phyloP scores from a whole-genome alignment of 2,329 filamentous ascomycete genomes.

The Fusarium xyrophilum region DNA sequence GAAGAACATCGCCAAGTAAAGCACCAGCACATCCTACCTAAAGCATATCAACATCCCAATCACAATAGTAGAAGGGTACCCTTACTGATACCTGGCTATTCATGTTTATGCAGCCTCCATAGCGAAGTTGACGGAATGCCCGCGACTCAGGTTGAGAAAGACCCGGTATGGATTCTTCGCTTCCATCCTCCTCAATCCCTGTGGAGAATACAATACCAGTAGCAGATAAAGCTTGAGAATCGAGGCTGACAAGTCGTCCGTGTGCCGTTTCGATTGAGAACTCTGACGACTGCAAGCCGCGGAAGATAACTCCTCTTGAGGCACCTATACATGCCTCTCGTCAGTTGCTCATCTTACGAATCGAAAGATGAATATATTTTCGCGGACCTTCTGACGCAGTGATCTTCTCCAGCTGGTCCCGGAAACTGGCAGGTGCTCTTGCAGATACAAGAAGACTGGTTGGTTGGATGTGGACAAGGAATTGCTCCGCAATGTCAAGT shows the following conservation, averaged over 20 bases:
- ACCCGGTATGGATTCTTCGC: slow-evolving; percentile 45
- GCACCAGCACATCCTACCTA: slow-evolving; percentile 86
- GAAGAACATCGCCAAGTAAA: slow-evolving; percentile 78
- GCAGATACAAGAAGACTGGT: slow-evolving; percentile 62
- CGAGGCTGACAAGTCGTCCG: slow-evolving; percentile 64
- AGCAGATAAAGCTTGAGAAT: slow-evolving; percentile 14
- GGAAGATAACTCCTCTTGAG: slow-evolving; percentile 53
- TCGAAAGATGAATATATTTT: background rate
- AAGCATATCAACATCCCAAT: slow-evolving; percentile 8
- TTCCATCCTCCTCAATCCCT: slow-evolving; percentile 1
- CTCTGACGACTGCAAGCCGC: slow-evolving; percentile 73
- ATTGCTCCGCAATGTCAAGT: slow-evolving; percentile 70
- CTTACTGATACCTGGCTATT: slow-evolving; percentile 73
- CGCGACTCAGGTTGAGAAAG: slow-evolving; percentile 55
- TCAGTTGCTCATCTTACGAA: background rate
- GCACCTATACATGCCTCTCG: background rate
- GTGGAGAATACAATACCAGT: slow-evolving; percentile 35
- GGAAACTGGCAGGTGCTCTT: slow-evolving; percentile 53
- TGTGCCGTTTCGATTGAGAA: slow-evolving; percentile 74
- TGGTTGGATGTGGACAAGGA: slow-evolving; percentile 62
- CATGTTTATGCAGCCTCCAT: slow-evolving; percentile 75
- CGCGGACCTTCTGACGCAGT: slow-evolving; percentile 19
- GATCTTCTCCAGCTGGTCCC: slow-evolving; percentile 41
- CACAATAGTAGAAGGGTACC: background rate
- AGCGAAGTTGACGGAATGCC: slow-evolving; percentile 68